Percentiles rank a stretch among this genome's conserved stretches.
These are phyloP conservation scores for Earliella scabrosa DNA, from an alignment of 1,284 basidiomycete species.

Conservation along the genomic window DNA sequence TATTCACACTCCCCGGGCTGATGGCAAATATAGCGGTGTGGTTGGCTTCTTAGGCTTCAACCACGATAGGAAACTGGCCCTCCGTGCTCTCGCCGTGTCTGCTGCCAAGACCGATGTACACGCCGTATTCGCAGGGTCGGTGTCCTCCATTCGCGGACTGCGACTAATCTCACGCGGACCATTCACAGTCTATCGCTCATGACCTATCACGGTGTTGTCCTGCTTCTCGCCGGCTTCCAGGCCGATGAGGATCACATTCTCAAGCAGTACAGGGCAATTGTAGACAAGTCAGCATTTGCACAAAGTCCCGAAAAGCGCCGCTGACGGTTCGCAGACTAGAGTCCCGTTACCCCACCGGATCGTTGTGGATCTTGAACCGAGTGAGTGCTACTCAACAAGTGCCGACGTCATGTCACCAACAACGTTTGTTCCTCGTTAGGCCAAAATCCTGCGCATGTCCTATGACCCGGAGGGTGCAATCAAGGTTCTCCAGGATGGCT, in stretches of 20 bases:
- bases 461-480: conserved; percentile 67
- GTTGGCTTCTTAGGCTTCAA: conserved; percentile 79
- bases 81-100: conserved; percentile 69
- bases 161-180: background rate
- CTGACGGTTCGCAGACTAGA: conserved; percentile 54
- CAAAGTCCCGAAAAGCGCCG: no score
- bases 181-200: conserved; percentile 67
- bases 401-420: background rate
- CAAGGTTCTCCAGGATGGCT: conserved; percentile 58
- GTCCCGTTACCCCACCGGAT: conserved; percentile 64
- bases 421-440: conserved; percentile 43
- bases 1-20: conserved; percentile 3
- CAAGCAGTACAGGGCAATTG: conserved; percentile 63
- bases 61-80: conserved; percentile 66
- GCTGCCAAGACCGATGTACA: conserved; percentile 71
- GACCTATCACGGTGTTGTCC: conserved; percentile 75
- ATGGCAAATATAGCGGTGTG: conserved; percentile 49
- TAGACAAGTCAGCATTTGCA: conserved; percentile 51
- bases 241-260: conserved; percentile 70
- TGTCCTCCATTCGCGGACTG: background rate
- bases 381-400: conserved; percentile 39
- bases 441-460: conserved; percentile 76
- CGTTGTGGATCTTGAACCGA: conserved; percentile 76
- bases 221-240: conserved; percentile 73
- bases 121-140: conserved; percentile 72